phyloP scores from a whole-genome alignment of 306 rosid species.

The Castanospermum australe region DNA sequence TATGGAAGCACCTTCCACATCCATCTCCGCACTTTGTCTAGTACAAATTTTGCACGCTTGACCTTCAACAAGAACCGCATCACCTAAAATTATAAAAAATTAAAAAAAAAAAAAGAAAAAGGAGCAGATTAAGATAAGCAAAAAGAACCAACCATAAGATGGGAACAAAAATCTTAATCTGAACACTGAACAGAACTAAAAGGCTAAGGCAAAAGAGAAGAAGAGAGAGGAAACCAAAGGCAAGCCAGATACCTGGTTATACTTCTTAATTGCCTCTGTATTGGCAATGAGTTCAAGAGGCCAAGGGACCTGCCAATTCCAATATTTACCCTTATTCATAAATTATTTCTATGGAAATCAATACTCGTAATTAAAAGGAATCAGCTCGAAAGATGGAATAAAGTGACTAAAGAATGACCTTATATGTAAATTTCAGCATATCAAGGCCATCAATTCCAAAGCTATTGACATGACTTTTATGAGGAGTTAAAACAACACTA shows the following conservation, averaged over 20 bases:
- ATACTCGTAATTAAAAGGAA: not conserved
- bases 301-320: constrained; percentile 83
- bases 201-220: not conserved
- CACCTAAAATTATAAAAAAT: constrained; percentile 47
- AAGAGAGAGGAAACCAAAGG: not conserved
- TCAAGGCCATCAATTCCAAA: constrained; percentile 93
- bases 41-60: constrained; percentile 89
- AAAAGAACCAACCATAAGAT: constrained; percentile 13
- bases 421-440: constrained; percentile 77
- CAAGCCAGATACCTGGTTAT: constrained; percentile 72
- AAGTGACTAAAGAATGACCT: constrained; percentile 51
- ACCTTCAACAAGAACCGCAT: constrained; percentile 93
- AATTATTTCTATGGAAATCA: not conserved
- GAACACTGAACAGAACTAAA: constrained; percentile 19
- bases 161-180: constrained; percentile 4
- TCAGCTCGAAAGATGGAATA: constrained; percentile 5
- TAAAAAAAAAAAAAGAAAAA: not conserved
- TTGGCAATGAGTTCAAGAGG: constrained; percentile 98
- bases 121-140: constrained; percentile 14
- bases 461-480: constrained; percentile 47
- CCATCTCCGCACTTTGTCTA: constrained; percentile 97
- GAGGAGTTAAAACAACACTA: constrained; percentile 54
- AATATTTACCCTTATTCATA: not conserved
- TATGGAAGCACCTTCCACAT: constrained; percentile 84
- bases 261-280: constrained; percentile 85